Evolutionary conservation across 129 eudicot genomes (phyloP).

Genomic region (Tanacetum coccineum): DNA sequence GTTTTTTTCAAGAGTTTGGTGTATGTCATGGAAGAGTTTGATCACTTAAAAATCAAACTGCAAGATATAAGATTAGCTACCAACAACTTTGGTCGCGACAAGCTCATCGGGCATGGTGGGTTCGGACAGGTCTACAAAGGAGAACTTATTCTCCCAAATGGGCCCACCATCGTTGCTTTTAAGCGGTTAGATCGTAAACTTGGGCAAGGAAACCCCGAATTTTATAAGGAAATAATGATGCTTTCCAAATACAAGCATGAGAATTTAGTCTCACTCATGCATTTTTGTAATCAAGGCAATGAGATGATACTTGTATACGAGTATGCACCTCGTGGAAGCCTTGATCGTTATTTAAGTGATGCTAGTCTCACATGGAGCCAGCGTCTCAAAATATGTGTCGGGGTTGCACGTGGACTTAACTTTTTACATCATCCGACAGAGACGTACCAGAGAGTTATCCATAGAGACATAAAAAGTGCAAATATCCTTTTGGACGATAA

Average conservation of each 20-base stretch:
- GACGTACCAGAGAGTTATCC: too few relatives aligned
- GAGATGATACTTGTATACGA: not conserved
- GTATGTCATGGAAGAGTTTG: conserved; percentile 5
- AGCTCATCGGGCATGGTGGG: not conserved
- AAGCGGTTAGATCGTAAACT: conserved; percentile 4
- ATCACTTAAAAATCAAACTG: not conserved
- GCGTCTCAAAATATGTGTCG: too few relatives aligned
- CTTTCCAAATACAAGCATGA: conserved; percentile 6
- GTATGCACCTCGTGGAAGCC: too few relatives aligned
- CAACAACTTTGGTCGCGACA: not conserved
- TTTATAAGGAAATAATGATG: conserved; percentile 1
- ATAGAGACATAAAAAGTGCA: too few relatives aligned
- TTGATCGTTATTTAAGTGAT: too few relatives aligned
- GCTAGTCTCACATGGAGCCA: too few relatives aligned
- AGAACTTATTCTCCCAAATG: not conserved
- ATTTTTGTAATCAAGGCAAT: not conserved
- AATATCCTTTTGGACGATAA: conserved; percentile 30
- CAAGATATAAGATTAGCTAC: not conserved
- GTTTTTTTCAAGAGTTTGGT: too few relatives aligned
- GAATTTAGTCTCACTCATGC: not conserved
- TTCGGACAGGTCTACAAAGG: conserved; percentile 7
- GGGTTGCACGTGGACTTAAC: too few relatives aligned
- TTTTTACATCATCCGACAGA: too few relatives aligned
- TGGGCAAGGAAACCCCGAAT: conserved; percentile 1
- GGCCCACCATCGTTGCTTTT: not conserved